Conservation (phyloP, 306 rosid genomes). For the Rubus idaeus region DNA sequence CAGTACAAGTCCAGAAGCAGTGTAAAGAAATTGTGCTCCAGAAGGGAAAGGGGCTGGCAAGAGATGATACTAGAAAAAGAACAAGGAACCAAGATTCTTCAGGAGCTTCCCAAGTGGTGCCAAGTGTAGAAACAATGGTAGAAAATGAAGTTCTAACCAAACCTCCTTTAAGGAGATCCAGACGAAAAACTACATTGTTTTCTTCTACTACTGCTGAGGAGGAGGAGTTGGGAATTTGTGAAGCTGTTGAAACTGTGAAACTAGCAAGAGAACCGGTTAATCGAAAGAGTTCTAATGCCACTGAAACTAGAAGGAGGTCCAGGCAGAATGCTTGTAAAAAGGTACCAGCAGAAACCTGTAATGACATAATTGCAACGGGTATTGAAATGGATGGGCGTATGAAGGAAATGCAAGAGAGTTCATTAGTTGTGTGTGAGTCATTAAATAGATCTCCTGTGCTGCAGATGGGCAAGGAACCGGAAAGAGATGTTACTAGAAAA, state of each 20-base stretch:
- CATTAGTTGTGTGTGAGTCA: neutral
- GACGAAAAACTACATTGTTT: slow-evolving; percentile 5
- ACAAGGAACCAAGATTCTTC: neutral
- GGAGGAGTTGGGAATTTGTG: slow-evolving; percentile 4
- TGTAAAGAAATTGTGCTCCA: neutral
- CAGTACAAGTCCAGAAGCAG: neutral
- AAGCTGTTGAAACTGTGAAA: neutral
- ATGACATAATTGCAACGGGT: slow-evolving; percentile 2
- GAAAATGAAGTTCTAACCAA: slow-evolving; percentile 4
- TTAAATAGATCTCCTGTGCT: neutral
- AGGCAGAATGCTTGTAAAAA: slow-evolving; percentile 15
- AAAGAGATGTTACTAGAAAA: neutral
- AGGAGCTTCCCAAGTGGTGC: slow-evolving; percentile 1
- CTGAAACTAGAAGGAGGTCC: slow-evolving; percentile 2
- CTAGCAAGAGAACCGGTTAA: slow-evolving; percentile 4
- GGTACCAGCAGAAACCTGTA: neutral
- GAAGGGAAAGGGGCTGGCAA: neutral
- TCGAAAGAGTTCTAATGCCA: neutral
- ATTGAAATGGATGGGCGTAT: neutral
- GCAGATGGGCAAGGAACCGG: neutral
- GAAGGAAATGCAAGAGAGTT: slow-evolving; percentile 10
- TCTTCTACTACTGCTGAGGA: neutral
- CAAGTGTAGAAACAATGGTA: slow-evolving; percentile 10
- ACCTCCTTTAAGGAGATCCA: slow-evolving; percentile 28
- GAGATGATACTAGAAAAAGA: slow-evolving; percentile 15